A percentile compares a stretch with the other conserved stretches of the same genome.
Evolutionary conservation across 495 filamentous ascomycete genomes (phyloP).

Genomic region (Delitschia confertaspora): DNA sequence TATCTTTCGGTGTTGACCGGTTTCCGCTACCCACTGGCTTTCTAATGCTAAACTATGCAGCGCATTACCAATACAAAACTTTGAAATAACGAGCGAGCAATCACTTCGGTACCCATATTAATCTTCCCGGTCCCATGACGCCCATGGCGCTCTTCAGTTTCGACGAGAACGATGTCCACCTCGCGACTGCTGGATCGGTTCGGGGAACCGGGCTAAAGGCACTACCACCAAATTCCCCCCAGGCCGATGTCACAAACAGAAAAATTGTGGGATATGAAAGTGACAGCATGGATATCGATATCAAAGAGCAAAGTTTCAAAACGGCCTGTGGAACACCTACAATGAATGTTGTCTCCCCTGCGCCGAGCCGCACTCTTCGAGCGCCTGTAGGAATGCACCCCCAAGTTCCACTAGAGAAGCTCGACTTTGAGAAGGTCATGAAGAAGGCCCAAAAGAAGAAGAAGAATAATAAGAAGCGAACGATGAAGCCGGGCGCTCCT

Average conservation of each 20-base stretch:
- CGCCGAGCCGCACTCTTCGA: conserved; percentile 19
- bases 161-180: conserved; percentile 18
- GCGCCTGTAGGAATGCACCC: conserved; percentile 2
- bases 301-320: not conserved
- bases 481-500: conserved; percentile 41
- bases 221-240: not conserved
- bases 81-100: not conserved
- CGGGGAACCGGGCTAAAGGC: not conserved
- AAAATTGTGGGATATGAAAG: conserved; percentile 8
- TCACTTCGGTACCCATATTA: not conserved
- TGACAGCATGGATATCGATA: conserved; percentile 19
- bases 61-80: conserved; percentile 4
- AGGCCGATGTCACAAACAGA: not conserved
- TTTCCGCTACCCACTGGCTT: not conserved
- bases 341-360: conserved; percentile 21
- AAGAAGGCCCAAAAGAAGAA: conserved; percentile 38
- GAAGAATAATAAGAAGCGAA: conserved; percentile 45
- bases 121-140: too few species aligned
- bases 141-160: conserved; percentile 24
- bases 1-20: conserved; percentile 6
- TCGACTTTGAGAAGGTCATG: conserved; percentile 32
- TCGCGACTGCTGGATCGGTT: not conserved
- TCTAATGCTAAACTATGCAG: conserved; percentile 3
- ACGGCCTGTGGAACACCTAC: conserved; percentile 15
- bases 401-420: conserved; percentile 20